phyloP scores from a whole-genome alignment of 2,329 filamentous ascomycete genomes.

The Orbilia brochopaga region DNA sequence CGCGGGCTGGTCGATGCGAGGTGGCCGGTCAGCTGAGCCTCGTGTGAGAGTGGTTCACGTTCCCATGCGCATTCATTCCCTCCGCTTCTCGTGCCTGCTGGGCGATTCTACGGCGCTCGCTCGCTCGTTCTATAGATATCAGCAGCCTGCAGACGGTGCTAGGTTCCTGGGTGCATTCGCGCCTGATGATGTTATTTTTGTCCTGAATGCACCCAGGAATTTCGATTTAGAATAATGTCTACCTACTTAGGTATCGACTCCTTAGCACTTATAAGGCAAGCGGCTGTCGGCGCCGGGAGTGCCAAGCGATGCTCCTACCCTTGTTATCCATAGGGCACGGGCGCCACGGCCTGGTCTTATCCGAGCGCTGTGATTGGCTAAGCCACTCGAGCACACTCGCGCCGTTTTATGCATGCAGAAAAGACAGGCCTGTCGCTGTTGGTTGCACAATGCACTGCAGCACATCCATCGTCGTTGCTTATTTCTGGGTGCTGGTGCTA shows the following conservation, averaged over 20 bases:
- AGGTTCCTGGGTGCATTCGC: constrained; percentile 1
- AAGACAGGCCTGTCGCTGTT: constrained; percentile 31
- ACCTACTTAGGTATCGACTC: too few relatives aligned
- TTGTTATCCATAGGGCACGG: constrained; percentile 7
- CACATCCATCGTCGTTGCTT: constrained; percentile 38
- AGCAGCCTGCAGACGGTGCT: constrained; percentile 14
- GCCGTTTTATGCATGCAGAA: constrained; percentile 52
- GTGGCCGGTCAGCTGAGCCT: constrained; percentile 38
- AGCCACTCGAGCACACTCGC: constrained; percentile 48
- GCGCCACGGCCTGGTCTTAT: constrained; percentile 50
- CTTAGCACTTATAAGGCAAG: neutral
- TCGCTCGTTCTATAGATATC: constrained; percentile 11
- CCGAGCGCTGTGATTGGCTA: constrained; percentile 35
- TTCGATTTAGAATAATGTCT: too few relatives aligned
- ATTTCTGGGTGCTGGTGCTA: constrained; percentile 22
- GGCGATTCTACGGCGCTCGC: constrained; percentile 8
- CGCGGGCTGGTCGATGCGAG: constrained; percentile 42
- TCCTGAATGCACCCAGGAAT: constrained; percentile 5
- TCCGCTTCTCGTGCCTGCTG: neutral
- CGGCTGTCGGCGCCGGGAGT: neutral
- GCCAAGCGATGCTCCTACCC: constrained; percentile 43
- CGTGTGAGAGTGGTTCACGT: constrained; percentile 37
- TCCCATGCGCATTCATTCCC: neutral
- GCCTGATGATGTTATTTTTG: constrained; percentile 3
- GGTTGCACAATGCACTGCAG: constrained; percentile 46